Base-by-base conservation (phyloP, 495 filamentous ascomycete genomes). In the Jackrogersella minutella region DNA sequence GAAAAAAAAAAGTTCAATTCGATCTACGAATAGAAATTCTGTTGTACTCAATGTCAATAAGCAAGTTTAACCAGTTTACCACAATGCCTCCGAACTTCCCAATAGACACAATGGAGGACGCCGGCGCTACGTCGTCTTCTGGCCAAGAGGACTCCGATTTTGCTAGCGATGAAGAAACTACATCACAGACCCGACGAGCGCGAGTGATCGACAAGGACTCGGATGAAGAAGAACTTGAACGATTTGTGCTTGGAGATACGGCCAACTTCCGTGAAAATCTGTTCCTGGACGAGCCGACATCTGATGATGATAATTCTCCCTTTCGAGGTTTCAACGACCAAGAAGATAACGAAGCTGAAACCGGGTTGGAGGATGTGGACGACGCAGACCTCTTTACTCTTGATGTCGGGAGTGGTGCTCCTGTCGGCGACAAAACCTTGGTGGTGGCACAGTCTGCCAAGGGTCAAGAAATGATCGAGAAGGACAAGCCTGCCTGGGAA, bases 161-260 rank as follows among this genome's bases (percentile, higher is more conserved):
- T 21, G 52, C 59, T 11, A 69, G 64, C 37, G 69, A 74, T 36
- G 66, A 72, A 55, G 73, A 68, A 56, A 55, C 46, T 14, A 43
- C 36, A 21, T 49, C 47, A 68, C 30, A 76, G 44, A 66, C 51
- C 6, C 69, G 49, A 34, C 64, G 62, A 58, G 36, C 69, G 40
- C 65, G 62, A 34, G 68, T 53, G 21, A 67, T 80, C 13, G 88
- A 89, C 40, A 94, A 93, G 74, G 92, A 96, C 68, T 87, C 84
- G 52, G 86, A 88, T 30, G 94, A 98, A 73, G 84, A 86, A 69
- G 92, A 92, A 74, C 85, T 98, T 13, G 93, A 97, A 78, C 84
- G 85, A 61, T 81, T 96, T 60, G 89, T 98, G 1, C 90, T 98
- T 49, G 94, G 94, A 26, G 90, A 95, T 71, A 84, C 89, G 40